Evolutionary conservation across 2,329 filamentous ascomycete genomes (phyloP).

Genomic region (Ophiostoma ips): DNA sequence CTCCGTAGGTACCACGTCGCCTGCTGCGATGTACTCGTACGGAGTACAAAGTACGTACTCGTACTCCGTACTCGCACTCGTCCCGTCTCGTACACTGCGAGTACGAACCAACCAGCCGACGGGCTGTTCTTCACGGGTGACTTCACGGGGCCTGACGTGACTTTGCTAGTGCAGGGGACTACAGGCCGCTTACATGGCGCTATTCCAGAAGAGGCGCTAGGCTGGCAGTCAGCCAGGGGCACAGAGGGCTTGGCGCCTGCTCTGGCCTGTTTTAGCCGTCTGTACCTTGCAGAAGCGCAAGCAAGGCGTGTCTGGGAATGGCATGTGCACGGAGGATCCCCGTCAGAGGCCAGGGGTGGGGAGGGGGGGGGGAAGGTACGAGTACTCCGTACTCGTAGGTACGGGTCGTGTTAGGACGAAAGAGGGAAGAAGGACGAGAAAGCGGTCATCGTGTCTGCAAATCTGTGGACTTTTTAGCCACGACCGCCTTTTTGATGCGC

Average conservation of each 20-base stretch:
- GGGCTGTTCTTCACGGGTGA: too few relatives aligned
- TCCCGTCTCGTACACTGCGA: too few relatives aligned
- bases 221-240: slow-evolving; percentile 3
- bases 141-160: too few relatives aligned
- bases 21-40: too few relatives aligned
- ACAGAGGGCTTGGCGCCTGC: slow-evolving; percentile 3
- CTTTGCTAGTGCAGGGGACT: slow-evolving; percentile 8
- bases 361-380: neutral
- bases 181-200: slow-evolving; percentile 5
- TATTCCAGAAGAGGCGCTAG: slow-evolving; percentile 5
- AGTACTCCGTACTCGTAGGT: too few relatives aligned
- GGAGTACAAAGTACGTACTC: too few relatives aligned
- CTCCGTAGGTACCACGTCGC: too few relatives aligned
- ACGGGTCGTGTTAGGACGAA: neutral
- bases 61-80: too few relatives aligned
- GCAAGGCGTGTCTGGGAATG: neutral
- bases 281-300: slow-evolving; percentile 11
- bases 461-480: slow-evolving; percentile 1
- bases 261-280: slow-evolving; percentile 9
- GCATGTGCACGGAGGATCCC: neutral
- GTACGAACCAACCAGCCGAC: too few relatives aligned
- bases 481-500: neutral
- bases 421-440: neutral
- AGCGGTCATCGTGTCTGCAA: slow-evolving; percentile 7
- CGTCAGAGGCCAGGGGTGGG: neutral